Conservation (phyloP, 148 eudicot genomes). For the Polygonum aviculare region DNA sequence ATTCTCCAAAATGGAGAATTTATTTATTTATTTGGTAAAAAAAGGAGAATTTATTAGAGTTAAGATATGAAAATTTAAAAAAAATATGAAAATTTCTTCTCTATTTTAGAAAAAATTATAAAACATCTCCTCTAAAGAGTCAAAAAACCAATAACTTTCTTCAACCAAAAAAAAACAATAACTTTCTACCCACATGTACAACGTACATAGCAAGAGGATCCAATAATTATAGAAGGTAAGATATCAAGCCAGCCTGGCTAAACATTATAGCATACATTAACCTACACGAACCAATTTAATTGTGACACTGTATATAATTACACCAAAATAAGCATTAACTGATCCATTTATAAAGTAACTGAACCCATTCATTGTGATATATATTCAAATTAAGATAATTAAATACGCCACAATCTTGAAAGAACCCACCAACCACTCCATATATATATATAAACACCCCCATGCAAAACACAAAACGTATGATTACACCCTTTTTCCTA, state of each 20-base stretch:
- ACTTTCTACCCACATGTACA: not conserved
- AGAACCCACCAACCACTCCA: not conserved
- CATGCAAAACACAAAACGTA: not conserved
- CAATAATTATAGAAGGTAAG: not conserved
- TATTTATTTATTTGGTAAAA: too few species aligned
- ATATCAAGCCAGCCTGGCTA: not conserved
- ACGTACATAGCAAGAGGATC: not conserved
- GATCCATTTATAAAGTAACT: not conserved
- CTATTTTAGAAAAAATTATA: too few species aligned
- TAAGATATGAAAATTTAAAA: too few species aligned
- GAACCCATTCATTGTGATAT: not conserved
- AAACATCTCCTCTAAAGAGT: too few species aligned
- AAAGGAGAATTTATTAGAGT: too few species aligned
- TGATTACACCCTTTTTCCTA: not conserved
- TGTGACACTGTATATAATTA: not conserved
- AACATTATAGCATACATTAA: not conserved
- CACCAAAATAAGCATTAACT: not conserved
- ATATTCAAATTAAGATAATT: not conserved
- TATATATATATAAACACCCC: not conserved
- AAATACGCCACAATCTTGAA: not conserved
- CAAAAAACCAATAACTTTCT: too few species aligned
- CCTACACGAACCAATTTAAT: not conserved
- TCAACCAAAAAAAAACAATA: too few species aligned
- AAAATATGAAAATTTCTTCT: too few species aligned
- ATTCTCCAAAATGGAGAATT: too few species aligned